phyloP scores from a whole-genome alignment of 768 basidiomycete species.

The Tricholoma sp. region DNA sequence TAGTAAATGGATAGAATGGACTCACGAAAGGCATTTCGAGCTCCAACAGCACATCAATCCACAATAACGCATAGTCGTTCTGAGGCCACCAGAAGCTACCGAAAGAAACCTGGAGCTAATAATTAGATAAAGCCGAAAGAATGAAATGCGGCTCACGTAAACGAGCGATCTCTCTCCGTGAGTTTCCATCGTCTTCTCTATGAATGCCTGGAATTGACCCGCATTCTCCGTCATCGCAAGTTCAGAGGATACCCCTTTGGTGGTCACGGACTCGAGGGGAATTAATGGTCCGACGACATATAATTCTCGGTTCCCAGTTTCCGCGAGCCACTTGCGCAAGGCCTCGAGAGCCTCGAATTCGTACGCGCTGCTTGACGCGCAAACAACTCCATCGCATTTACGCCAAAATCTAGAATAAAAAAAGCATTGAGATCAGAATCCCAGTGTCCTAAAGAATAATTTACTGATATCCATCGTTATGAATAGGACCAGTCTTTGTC shows the following conservation, averaged over 20 bases:
- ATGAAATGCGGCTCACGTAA: slow-evolving; percentile 10
- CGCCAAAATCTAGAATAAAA: background rate
- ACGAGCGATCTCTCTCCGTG: slow-evolving; percentile 16
- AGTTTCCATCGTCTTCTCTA: slow-evolving; percentile 4
- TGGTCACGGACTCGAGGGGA: background rate
- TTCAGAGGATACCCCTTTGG: background rate
- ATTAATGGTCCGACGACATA: slow-evolving; percentile 19
- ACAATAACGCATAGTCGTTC: background rate
- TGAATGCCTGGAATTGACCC: slow-evolving; percentile 1
- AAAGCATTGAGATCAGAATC: background rate
- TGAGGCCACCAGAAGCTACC: slow-evolving; percentile 14
- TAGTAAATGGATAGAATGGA: slow-evolving; percentile 9
- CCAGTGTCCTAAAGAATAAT: background rate
- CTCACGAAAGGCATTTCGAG: slow-evolving; percentile 13
- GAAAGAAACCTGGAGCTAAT: slow-evolving; percentile 5
- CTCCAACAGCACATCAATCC: slow-evolving; percentile 7
- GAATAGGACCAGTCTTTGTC: background rate
- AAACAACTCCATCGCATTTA: background rate
- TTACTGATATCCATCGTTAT: background rate
- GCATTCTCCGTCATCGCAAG: background rate
- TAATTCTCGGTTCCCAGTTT: slow-evolving; percentile 4
- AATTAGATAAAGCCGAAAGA: background rate
- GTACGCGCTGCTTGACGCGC: slow-evolving; percentile 5
- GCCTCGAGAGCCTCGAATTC: slow-evolving; percentile 14
- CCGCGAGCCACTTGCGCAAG: slow-evolving; percentile 10